These are phyloP conservation scores for Zymoseptoria tritici DNA, from an alignment of 2,329 filamentous ascomycete genomes.

Conservation along the genomic window DNA sequence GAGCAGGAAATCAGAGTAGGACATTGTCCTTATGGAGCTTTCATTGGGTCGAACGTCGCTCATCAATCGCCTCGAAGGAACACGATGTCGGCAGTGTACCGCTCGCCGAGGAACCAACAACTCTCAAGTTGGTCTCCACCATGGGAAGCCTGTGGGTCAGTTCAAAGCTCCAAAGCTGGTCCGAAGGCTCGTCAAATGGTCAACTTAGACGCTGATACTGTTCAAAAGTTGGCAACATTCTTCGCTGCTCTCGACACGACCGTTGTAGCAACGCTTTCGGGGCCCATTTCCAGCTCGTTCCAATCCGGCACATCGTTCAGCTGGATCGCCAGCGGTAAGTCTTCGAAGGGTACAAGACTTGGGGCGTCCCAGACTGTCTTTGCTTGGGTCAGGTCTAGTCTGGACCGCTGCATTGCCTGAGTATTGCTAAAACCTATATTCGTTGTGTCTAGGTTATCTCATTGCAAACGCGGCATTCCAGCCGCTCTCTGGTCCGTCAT, in stretches of 20 bases:
- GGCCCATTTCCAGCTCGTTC: conserved; percentile 77
- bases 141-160: conserved; percentile 42
- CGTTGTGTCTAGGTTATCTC: conserved; percentile 51
- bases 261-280: conserved; percentile 77
- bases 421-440: too few relatives aligned
- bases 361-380: too few relatives aligned
- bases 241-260: conserved; percentile 63
- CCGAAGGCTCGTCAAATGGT: background rate
- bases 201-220: background rate
- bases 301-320: conserved; percentile 72
- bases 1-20: conserved; percentile 23
- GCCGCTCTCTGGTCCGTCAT: conserved; percentile 56
- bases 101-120: conserved; percentile 39
- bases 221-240: conserved; percentile 40
- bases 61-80: conserved; percentile 8
- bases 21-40: background rate
- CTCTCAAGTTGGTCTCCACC: conserved; percentile 41
- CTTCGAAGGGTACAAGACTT: too few relatives aligned
- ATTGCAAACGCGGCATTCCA: conserved; percentile 84
- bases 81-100: conserved; percentile 23
- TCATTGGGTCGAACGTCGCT: background rate
- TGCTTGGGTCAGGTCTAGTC: too few relatives aligned
- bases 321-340: conserved; percentile 65
- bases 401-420: too few relatives aligned
- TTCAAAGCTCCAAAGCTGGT: background rate